Percentiles rank a stretch among this genome's conserved stretches.
Evolutionary conservation across 306 rosid genomes (phyloP).

Genomic region (Prunus salicina): DNA sequence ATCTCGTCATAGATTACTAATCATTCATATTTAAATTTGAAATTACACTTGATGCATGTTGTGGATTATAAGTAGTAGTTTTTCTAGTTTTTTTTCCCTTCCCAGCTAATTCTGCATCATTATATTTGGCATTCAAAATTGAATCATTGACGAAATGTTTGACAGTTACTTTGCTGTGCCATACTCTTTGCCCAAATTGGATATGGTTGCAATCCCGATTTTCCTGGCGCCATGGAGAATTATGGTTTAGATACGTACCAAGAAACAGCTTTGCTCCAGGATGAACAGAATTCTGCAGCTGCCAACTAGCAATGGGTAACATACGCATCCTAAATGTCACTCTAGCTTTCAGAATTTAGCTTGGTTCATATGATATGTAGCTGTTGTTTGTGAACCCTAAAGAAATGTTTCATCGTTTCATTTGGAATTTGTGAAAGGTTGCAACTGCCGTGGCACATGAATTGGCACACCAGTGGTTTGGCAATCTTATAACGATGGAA

Average conservation of each 20-base stretch:
- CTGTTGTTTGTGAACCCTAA: slow-evolving; percentile 9
- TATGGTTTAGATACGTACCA: slow-evolving; percentile 89
- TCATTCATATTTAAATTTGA: slow-evolving; percentile 4
- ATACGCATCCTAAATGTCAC: slow-evolving; percentile 19
- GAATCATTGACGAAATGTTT: slow-evolving; percentile 13
- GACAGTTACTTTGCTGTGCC: slow-evolving; percentile 82
- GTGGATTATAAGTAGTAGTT: slow-evolving; percentile 4
- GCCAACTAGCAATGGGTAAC: slow-evolving; percentile 79
- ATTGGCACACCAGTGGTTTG: slow-evolving; percentile 96
- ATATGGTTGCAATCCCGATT: slow-evolving; percentile 92
- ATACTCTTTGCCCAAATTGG: slow-evolving; percentile 80
- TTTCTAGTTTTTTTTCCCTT: background rate
- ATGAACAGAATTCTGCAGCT: slow-evolving; percentile 83
- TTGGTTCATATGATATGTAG: slow-evolving; percentile 17
- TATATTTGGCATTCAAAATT: slow-evolving; percentile 1
- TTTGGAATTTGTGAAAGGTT: slow-evolving; percentile 54
- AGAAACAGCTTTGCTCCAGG: slow-evolving; percentile 85
- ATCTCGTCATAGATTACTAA: slow-evolving; percentile 32
- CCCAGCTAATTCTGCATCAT: slow-evolving; percentile 9
- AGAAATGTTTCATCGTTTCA: slow-evolving; percentile 3
- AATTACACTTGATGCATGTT: background rate
- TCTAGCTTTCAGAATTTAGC: slow-evolving; percentile 8
- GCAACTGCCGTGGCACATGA: slow-evolving; percentile 87
- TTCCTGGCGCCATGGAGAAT: slow-evolving; percentile 98
- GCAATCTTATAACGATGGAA: slow-evolving; percentile 92